phyloP scores from a whole-genome alignment of 768 basidiomycete species.

The Collybiopsis luxurians region DNA sequence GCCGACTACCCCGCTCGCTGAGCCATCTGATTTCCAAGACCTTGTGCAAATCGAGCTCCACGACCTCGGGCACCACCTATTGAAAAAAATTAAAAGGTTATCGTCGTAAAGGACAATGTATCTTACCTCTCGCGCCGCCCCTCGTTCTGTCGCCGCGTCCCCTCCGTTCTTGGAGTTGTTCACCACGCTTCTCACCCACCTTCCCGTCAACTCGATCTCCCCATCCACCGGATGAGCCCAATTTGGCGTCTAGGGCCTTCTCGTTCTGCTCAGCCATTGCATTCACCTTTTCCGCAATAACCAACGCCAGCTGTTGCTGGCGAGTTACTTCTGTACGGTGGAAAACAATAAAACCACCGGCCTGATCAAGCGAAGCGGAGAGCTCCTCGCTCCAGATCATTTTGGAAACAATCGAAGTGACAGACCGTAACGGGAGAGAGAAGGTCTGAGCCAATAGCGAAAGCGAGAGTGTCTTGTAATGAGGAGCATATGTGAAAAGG shows the following conservation, averaged over 20 bases:
- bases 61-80: constrained; percentile 68
- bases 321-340: constrained; percentile 88
- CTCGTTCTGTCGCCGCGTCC: constrained; percentile 71
- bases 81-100: not conserved
- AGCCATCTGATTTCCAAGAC: constrained; percentile 75
- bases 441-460: constrained; percentile 86
- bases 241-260: constrained; percentile 81
- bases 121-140: constrained; percentile 55
- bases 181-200: constrained; percentile 78
- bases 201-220: constrained; percentile 63
- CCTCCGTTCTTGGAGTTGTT: constrained; percentile 74
- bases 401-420: constrained; percentile 91
- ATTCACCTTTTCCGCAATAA: constrained; percentile 84
- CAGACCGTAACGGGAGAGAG: constrained; percentile 72
- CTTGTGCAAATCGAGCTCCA: constrained; percentile 80
- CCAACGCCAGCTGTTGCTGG: constrained; percentile 85
- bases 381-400: constrained; percentile 99
- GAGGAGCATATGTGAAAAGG: constrained; percentile 94
- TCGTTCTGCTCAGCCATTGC: constrained; percentile 91
- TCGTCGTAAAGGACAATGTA: not conserved
- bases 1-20: constrained; percentile 3
- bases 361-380: constrained; percentile 89
- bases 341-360: constrained; percentile 87
- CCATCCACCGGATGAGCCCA: constrained; percentile 67
- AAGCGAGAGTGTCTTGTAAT: constrained; percentile 90